These are phyloP conservation scores for Kwoniella sp. DNA, from an alignment of 768 basidiomycete genomes.

Conservation along the genomic window DNA sequence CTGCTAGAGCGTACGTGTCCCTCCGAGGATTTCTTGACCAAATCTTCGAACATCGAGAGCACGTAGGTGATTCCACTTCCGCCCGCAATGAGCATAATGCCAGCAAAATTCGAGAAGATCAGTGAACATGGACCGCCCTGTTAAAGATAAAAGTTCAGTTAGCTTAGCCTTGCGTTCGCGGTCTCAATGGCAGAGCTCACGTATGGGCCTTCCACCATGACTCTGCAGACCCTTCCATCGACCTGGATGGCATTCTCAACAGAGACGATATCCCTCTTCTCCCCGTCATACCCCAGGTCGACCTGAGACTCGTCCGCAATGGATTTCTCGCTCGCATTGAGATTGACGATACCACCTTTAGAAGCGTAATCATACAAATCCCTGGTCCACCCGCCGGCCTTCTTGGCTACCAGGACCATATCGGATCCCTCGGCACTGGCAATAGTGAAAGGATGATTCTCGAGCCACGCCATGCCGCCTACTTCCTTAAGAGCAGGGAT, in stretches of 20 bases:
- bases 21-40: slow-evolving; percentile 58
- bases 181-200: background rate
- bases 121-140: slow-evolving; percentile 61
- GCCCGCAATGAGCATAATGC: slow-evolving; percentile 70
- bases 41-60: slow-evolving; percentile 66
- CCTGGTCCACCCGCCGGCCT: slow-evolving; percentile 67
- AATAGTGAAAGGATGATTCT: slow-evolving; percentile 80
- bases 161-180: background rate
- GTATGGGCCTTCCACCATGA: slow-evolving; percentile 70
- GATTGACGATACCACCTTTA: slow-evolving; percentile 34
- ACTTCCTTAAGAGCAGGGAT: slow-evolving; percentile 59
- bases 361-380: slow-evolving; percentile 63
- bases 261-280: slow-evolving; percentile 1
- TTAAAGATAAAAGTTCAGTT: background rate
- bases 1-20: slow-evolving; percentile 62
- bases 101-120: slow-evolving; percentile 66
- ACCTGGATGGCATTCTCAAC: slow-evolving; percentile 8
- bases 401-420: slow-evolving; percentile 68
- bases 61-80: slow-evolving; percentile 77
- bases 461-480: slow-evolving; percentile 57
- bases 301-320: background rate
- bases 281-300: slow-evolving; percentile 4
- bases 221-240: slow-evolving; percentile 30
- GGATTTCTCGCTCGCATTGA: background rate
- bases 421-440: slow-evolving; percentile 65